Percentiles rank a stretch among this genome's conserved stretches.
Evolutionary conservation across 768 basidiomycete species (phyloP).

Genomic region (Leccinum ochraceum): DNA sequence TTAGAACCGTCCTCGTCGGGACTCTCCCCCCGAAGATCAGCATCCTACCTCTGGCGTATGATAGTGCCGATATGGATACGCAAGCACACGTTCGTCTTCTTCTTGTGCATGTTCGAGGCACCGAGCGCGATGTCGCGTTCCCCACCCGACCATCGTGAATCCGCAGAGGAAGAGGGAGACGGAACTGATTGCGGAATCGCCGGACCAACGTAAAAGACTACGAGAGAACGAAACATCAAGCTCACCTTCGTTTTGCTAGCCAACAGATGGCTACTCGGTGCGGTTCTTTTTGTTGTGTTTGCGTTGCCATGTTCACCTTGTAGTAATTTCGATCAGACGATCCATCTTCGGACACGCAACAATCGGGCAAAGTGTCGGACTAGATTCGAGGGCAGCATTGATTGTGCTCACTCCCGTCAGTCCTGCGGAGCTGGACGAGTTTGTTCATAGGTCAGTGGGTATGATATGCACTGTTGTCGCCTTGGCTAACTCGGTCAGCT

Average conservation of each 20-base stretch:
- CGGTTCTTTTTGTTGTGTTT: conserved; percentile 21
- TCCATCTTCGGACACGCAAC: conserved; percentile 73
- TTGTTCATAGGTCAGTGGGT: too few relatives aligned
- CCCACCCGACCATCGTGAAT: conserved; percentile 56
- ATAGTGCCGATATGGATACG: conserved; percentile 76
- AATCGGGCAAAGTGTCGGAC: conserved; percentile 78
- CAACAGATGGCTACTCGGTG: conserved; percentile 85
- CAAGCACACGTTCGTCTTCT: conserved; percentile 94
- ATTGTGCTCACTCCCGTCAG: too few relatives aligned
- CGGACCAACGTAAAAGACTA: conserved; percentile 56
- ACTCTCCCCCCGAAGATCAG: conserved; percentile 30
- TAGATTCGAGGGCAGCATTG: conserved; percentile 39
- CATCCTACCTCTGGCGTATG: conserved; percentile 51
- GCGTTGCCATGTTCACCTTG: background rate
- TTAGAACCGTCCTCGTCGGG: conserved; percentile 79
- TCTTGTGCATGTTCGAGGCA: conserved; percentile 41
- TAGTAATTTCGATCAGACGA: conserved; percentile 58
- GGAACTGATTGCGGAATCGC: conserved; percentile 82
- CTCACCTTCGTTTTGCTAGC: conserved; percentile 93
- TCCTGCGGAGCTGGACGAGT: too few relatives aligned
- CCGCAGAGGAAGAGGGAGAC: conserved; percentile 62
- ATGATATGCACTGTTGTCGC: too few relatives aligned
- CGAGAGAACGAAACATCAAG: conserved; percentile 84
- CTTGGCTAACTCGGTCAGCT: too few relatives aligned
- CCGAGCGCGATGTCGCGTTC: conserved; percentile 45